Evolutionary conservation across 1,284 basidiomycete species (phyloP).

Genomic region (Cutaneotrichosporon curvatum): DNA sequence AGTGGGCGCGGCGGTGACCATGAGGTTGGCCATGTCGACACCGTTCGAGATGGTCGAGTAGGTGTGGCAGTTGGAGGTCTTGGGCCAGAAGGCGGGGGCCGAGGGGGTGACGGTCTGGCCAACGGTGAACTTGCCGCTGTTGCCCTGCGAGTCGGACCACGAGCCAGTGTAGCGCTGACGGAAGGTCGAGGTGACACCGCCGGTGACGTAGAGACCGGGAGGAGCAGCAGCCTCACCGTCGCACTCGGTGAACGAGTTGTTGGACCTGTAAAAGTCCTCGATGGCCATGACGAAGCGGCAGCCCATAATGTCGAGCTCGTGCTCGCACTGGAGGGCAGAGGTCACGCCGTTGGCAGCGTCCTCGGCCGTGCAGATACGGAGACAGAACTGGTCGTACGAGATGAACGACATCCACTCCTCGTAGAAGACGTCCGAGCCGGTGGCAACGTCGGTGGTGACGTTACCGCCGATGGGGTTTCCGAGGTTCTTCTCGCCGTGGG

Average conservation of each 20-base stretch:
- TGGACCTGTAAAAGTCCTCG: constrained; percentile 33
- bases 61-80: constrained; percentile 43
- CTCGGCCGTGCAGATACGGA: constrained; percentile 46
- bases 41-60: constrained; percentile 45
- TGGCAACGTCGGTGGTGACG: constrained; percentile 49
- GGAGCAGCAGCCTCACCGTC: constrained; percentile 45
- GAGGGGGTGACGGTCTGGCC: constrained; percentile 37
- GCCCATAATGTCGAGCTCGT: constrained; percentile 45
- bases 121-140: constrained; percentile 25
- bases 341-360: constrained; percentile 27
- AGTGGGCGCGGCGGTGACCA: constrained; percentile 30
- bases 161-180: constrained; percentile 46
- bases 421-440: constrained; percentile 50
- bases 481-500: constrained; percentile 45
- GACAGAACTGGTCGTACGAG: constrained; percentile 46
- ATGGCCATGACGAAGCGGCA: constrained; percentile 47
- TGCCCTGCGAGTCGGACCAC: constrained; percentile 17
- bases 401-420: constrained; percentile 50
- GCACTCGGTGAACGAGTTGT: constrained; percentile 45
- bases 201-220: constrained; percentile 43
- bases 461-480: constrained; percentile 53
- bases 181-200: constrained; percentile 44
- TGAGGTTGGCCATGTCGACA: constrained; percentile 32
- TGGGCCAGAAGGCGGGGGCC: constrained; percentile 36
- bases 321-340: constrained; percentile 40